Base-by-base conservation (phyloP, 352 stramenopile species). In the Phytophthora crassamura region DNA sequence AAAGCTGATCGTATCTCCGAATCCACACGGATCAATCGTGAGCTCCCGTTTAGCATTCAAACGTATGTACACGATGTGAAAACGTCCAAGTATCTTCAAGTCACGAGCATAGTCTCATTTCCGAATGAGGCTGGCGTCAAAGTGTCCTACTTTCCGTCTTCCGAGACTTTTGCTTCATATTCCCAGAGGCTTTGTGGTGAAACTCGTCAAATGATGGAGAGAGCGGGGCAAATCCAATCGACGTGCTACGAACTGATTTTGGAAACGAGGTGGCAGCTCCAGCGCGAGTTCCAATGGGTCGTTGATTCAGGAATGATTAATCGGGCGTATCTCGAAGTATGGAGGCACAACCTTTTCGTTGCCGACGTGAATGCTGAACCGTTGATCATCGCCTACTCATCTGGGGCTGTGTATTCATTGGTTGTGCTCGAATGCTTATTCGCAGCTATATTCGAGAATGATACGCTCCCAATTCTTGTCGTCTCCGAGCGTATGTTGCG, bases 381-480 rank as follows among this genome's bases (percentile, higher is more conserved):
- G 12, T 34, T 59, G 0, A 52, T 80, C 18, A 32, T 82, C 43
- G 74, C 54, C 28, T 76, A 78, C 35, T 66, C 57, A 1, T 1
- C 6, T 3, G 11, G 39, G 0, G 69, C 49, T 35, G 36, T 5
- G 0, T 68, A 50, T 32, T 47, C 46, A 15, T 51, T 52, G 1
- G 34, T 57, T 6, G 33, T 77, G 14, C 39, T 77, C 3, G 74
- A 86, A 51, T 82, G 73, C 14, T 18, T 87, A 4, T 68, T 88
- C 5, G 25, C 57, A 0, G 22, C 45, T 0, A 43, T 77, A 5
- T 86, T 77, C 11, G 33, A 45, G 1, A 33, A 63, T 0, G 28
- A 62, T 1, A 58, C 59, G 48, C 53, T 49, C 35, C 61, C 75
- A 3, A 49, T 87, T 22, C n/a, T 77, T 2, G 50, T 87, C 0